A percentile compares a stretch with the other conserved stretches of the same genome.
Conservation (phyloP, 2,329 filamentous ascomycete species). For the Incumbomyces lentus region DNA sequence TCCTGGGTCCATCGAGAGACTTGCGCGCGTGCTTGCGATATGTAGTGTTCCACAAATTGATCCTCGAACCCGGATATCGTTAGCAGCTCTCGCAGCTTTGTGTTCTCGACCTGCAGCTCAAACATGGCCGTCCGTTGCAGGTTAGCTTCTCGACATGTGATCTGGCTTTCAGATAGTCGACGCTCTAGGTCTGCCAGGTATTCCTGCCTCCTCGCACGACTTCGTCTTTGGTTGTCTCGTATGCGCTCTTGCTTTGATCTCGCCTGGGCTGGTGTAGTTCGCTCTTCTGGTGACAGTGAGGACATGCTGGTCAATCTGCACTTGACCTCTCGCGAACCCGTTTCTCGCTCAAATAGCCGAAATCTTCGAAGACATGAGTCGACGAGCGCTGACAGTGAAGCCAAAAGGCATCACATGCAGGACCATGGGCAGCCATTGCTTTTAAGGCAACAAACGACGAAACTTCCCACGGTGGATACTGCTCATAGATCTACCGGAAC, state of each 20-base stretch:
- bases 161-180: slow-evolving; percentile 16
- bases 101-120: slow-evolving; percentile 16
- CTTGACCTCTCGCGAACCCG: too few species aligned
- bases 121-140: slow-evolving; percentile 11
- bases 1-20: neutral
- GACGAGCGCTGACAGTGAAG: too few species aligned
- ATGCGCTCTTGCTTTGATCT: slow-evolving; percentile 19
- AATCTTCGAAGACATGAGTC: too few species aligned
- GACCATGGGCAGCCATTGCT: too few species aligned
- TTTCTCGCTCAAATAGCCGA: too few species aligned
- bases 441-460: too few species aligned
- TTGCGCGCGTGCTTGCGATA: slow-evolving; percentile 2
- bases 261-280: neutral
- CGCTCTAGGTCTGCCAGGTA: slow-evolving; percentile 19
- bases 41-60: slow-evolving; percentile 7
- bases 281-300: neutral
- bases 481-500: too few species aligned
- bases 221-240: slow-evolving; percentile 21
- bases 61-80: slow-evolving; percentile 10
- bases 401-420: too few species aligned
- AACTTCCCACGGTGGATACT: too few species aligned
- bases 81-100: slow-evolving; percentile 13
- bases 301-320: neutral
- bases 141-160: slow-evolving; percentile 14
- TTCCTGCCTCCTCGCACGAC: slow-evolving; percentile 18